A percentile compares a stretch with the other conserved stretches of the same genome.
These are phyloP conservation scores for Hymenoscyphus albidus DNA, from an alignment of 2,329 filamentous ascomycete species.

Conservation along the genomic window DNA sequence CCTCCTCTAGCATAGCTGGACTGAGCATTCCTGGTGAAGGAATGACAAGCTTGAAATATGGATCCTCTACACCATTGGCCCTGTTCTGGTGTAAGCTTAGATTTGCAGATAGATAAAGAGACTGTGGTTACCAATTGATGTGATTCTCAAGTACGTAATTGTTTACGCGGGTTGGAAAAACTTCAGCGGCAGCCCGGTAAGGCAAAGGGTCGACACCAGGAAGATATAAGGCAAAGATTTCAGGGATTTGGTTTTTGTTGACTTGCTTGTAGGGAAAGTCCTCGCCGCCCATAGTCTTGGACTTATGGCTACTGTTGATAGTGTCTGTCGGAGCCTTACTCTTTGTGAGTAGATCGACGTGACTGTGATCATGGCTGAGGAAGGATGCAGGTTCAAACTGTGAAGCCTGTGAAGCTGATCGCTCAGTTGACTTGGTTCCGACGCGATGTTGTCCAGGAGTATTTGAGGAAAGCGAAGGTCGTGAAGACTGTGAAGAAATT, in stretches of 20 bases:
- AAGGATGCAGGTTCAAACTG: background rate
- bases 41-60: constrained; percentile 9
- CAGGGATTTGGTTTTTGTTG: constrained; percentile 4
- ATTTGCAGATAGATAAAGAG: background rate
- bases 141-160: constrained; percentile 11
- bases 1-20: background rate
- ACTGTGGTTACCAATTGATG: constrained; percentile 10
- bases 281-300: background rate
- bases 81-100: background rate
- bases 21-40: constrained; percentile 11
- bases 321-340: background rate
- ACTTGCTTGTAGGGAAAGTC: background rate
- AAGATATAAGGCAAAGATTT: background rate
- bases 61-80: constrained; percentile 5
- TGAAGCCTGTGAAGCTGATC: background rate
- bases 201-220: constrained; percentile 5
- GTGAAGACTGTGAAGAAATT: background rate
- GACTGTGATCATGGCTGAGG: no score
- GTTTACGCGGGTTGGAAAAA: constrained; percentile 9
- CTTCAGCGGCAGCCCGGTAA: constrained; percentile 8
- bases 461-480: background rate
- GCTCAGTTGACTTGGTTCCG: background rate
- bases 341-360: no score
- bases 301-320: background rate
- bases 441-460: background rate